Base-by-base conservation (phyloP, 208 protist genomes). In the Leishmania aethiopica region DNA sequence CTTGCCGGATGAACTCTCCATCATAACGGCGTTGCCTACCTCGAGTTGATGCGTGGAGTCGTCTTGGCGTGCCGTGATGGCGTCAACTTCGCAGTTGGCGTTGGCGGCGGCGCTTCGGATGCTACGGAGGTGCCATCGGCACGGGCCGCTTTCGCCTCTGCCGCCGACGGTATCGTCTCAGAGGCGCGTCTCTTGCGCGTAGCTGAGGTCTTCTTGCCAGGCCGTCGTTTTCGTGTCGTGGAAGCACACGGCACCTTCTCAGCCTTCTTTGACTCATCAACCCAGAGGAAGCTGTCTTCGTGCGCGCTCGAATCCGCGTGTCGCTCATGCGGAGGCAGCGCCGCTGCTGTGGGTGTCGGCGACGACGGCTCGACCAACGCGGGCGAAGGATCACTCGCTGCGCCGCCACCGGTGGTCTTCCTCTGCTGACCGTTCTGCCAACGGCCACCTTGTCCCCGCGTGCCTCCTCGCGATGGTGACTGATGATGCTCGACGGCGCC, bases 171-270 rank as follows among this genome's bases (percentile, higher is more conserved):
- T 32, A 42, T 11, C 32, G 73, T n/a, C n/a, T 77, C 49, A 15
- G n/a, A 57, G 51, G 73, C 2, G 17, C 32, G 47, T 62, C 62
- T 75, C 75, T 81, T 85, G 32, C 72, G n/a, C 71, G 49, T 35
- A 19, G 70, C 51, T 75, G 77, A 40, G 51, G 37, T 25, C 40
- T 78, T 78, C 57, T 37, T 78, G 37, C 11, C 13, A 5, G 40
- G 57, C 32, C 75, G 40, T 35, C 75, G 47, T 51, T 47, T 62
- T 47, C 75, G 70, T n/a, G 42, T 51, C 70, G 47, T 35, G 70
- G 45, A 8, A 19, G 70, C 13, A 11, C 70, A 59, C 75, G 32
- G 75, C 11, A 19, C 25, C 17, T 37, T 37, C 67, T 60, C 55
- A 6, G 10, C 28, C 57, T n/a, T 47, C 57, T 78, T 57, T 47